Conservation (phyloP, 306 rosid species). For the Quillaja saponaria region DNA sequence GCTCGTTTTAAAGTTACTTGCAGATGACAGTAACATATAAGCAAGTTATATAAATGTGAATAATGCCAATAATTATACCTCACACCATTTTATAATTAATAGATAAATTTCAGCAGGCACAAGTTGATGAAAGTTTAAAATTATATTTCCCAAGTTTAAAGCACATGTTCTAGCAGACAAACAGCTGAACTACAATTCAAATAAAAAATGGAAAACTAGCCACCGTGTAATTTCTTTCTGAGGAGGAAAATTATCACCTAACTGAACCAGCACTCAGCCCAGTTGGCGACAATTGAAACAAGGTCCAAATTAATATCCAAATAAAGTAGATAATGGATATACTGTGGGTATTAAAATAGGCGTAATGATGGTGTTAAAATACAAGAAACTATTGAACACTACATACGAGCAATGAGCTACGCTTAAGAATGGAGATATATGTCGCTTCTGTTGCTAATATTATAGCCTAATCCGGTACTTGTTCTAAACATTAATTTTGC, state of each 20-base stretch:
- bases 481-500: conserved; percentile 12
- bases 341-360: conserved; percentile 10
- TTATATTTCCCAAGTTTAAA: conserved; percentile 7
- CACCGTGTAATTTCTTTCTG: neutral
- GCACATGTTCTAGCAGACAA: conserved; percentile 12
- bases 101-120: neutral
- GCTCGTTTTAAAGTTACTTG: neutral
- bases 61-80: conserved; percentile 3
- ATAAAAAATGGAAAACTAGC: conserved; percentile 1
- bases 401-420: too few relatives aligned
- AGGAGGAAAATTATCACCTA: conserved; percentile 23
- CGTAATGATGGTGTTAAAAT: neutral
- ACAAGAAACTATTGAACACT: conserved; percentile 3
- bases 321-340: too few relatives aligned
- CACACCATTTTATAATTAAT: neutral
- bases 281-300: conserved; percentile 6
- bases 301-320: conserved; percentile 5
- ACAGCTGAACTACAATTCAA: conserved; percentile 13
- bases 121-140: conserved; percentile 1
- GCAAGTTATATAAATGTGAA: conserved; percentile 8
- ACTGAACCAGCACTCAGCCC: conserved; percentile 25
- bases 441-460: too few relatives aligned
- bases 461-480: conserved; percentile 6
- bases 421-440: too few relatives aligned
- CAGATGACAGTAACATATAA: conserved; percentile 7